phyloP scores from a whole-genome alignment of 2,329 filamentous ascomycete genomes.

The Fusarium luffae region DNA sequence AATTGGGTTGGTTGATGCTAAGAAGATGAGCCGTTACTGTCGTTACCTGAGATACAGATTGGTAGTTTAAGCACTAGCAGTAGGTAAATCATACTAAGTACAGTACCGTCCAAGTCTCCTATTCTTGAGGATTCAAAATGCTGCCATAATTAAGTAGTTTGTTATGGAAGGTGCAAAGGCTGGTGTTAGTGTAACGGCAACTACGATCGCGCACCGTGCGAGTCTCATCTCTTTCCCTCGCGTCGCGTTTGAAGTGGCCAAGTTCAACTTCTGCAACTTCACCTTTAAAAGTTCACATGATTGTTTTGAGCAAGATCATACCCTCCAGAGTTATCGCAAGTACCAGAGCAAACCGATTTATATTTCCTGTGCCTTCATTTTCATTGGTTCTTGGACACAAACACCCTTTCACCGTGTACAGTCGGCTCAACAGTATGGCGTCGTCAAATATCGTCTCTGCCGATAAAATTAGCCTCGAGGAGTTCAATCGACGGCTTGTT shows the following conservation, averaged over 20 bases:
- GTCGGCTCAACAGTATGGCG: slow-evolving; percentile 27
- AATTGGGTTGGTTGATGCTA: slow-evolving; percentile 29
- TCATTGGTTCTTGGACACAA: not conserved
- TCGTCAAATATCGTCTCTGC: slow-evolving; percentile 18
- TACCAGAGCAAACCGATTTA: not conserved
- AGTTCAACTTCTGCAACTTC: slow-evolving; percentile 9
- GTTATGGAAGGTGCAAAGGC: not conserved
- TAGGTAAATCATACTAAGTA: not conserved
- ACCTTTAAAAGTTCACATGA: not conserved
- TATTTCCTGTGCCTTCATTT: not conserved
- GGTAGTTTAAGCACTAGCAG: not conserved
- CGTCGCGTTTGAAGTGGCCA: slow-evolving; percentile 23
- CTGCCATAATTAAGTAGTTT: not conserved
- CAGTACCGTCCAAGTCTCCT: not conserved
- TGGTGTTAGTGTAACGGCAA: not conserved
- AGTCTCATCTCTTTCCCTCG: slow-evolving; percentile 3
- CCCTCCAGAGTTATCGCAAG: not conserved
- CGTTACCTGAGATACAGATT: not conserved
- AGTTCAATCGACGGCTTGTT: slow-evolving; percentile 53
- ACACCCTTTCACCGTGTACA: not conserved
- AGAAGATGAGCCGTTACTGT: not conserved
- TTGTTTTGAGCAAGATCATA: not conserved
- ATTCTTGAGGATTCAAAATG: not conserved
- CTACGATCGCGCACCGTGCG: slow-evolving; percentile 15
- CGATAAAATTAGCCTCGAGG: slow-evolving; percentile 43